Conservation (phyloP, 2,329 filamentous ascomycete genomes). For the Exophiala sp. region DNA sequence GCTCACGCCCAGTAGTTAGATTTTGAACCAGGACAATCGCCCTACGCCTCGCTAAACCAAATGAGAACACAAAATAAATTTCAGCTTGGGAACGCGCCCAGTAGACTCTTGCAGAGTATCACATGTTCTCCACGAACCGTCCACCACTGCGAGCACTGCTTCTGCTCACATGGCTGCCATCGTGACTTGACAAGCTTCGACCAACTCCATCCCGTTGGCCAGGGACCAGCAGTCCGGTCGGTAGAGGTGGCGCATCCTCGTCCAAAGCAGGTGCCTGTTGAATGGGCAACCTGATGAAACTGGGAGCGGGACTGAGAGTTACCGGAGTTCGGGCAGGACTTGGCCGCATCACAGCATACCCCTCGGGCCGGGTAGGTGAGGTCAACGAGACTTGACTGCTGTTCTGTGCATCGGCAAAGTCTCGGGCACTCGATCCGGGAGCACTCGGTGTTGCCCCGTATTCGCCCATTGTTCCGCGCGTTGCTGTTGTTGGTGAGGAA, state of each 20-base stretch:
- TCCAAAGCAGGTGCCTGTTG: constrained; percentile 25
- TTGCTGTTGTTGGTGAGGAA: constrained; percentile 20
- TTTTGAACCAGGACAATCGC: constrained; percentile 1
- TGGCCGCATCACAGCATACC: constrained; percentile 39
- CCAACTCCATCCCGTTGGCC: constrained; percentile 39
- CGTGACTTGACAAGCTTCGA: constrained; percentile 40
- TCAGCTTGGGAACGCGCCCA: neutral
- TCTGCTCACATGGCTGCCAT: constrained; percentile 39
- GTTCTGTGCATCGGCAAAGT: constrained; percentile 17
- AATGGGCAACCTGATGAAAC: constrained; percentile 27
- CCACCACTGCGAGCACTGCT: constrained; percentile 32
- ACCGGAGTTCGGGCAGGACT: constrained; percentile 44
- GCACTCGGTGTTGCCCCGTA: neutral
- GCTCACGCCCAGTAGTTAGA: neutral
- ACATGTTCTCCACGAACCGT: constrained; percentile 40
- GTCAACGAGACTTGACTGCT: constrained; percentile 17
- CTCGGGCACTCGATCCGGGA: constrained; percentile 11
- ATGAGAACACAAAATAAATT: neutral
- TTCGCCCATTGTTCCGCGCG: constrained; percentile 6
- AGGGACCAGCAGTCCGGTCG: constrained; percentile 30
- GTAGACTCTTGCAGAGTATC: neutral
- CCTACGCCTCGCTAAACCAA: constrained; percentile 10
- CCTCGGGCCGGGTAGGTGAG: constrained; percentile 30
- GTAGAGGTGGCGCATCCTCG: constrained; percentile 28
- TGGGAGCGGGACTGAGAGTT: constrained; percentile 33